Percentiles rank a stretch among this genome's conserved stretches.
Conservation (phyloP, 2,329 filamentous ascomycete species). For the Epichloe typhina region DNA sequence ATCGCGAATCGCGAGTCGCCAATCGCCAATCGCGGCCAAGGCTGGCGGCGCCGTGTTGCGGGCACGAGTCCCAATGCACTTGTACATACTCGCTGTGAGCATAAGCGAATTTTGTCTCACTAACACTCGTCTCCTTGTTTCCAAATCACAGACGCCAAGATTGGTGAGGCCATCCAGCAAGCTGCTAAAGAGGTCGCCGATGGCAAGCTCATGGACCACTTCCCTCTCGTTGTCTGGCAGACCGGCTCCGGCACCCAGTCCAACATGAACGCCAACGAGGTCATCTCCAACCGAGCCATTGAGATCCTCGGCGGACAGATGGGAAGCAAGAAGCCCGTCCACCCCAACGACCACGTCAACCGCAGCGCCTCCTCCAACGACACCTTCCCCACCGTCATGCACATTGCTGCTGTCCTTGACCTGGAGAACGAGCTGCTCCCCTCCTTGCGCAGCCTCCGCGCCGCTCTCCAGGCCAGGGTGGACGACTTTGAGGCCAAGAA, state of each 20-base stretch:
- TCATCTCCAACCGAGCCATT: constrained; percentile 98
- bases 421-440: constrained; percentile 77
- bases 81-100: neutral
- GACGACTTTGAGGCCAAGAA: constrained; percentile 71
- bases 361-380: constrained; percentile 98
- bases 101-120: no score
- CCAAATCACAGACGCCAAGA: constrained; percentile 40
- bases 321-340: constrained; percentile 96
- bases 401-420: constrained; percentile 93
- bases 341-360: constrained; percentile 99
- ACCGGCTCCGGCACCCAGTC: constrained; percentile 97
- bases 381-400: constrained; percentile 99
- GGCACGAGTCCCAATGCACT: neutral
- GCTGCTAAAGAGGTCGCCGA: constrained; percentile 87
- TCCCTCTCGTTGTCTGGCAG: constrained; percentile 98
- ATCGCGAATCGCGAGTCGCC: no score
- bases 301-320: constrained; percentile 89
- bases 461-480: constrained; percentile 77
- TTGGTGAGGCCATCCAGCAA: constrained; percentile 88
- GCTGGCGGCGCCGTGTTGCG: no score
- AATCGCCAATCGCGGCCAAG: no score
- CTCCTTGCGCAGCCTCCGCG: constrained; percentile 65
- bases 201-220: constrained; percentile 90
- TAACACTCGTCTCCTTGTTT: neutral
- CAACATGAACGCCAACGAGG: constrained; percentile 99